Evolutionary conservation across 140 eudicot genomes (phyloP).

Genomic region (Ambrosia hybrid): DNA sequence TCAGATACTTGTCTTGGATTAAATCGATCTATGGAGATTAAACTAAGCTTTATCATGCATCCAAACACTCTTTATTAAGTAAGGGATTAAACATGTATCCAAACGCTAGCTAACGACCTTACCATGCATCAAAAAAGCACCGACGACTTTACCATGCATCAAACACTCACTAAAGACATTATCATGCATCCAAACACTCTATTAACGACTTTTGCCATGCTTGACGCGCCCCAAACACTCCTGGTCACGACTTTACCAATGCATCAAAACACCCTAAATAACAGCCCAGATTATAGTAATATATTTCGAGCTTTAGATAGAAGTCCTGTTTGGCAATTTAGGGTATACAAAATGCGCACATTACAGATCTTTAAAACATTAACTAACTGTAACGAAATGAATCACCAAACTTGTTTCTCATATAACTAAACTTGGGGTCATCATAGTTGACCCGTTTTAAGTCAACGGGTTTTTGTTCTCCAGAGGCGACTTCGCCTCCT

Average conservation of each 20-base stretch:
- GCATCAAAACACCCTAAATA: neutral
- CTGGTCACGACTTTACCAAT: neutral
- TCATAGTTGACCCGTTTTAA: slow-evolving; percentile 50
- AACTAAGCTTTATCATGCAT: too few species aligned
- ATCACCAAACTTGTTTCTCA: slow-evolving; percentile 68
- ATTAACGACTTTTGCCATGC: neutral
- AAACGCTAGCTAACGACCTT: too few species aligned
- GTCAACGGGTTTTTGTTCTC: slow-evolving; percentile 57
- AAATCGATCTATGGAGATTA: neutral
- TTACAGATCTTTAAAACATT: slow-evolving; percentile 16
- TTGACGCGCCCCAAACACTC: neutral
- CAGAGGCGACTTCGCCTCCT: slow-evolving; percentile 52
- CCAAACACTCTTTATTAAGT: neutral
- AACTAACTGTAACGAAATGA: slow-evolving; percentile 45
- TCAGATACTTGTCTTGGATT: slow-evolving; percentile 16
- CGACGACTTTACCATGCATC: too few species aligned
- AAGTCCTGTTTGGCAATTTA: neutral
- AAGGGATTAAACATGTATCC: neutral
- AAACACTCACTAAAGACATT: too few species aligned
- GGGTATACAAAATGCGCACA: slow-evolving; percentile 10
- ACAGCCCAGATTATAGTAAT: neutral
- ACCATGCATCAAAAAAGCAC: too few species aligned
- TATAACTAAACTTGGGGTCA: slow-evolving; percentile 65
- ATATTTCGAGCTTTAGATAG: neutral
- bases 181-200: neutral